phyloP scores from a whole-genome alignment of 2,329 filamentous ascomycete species.

The Fusarium humuli region DNA sequence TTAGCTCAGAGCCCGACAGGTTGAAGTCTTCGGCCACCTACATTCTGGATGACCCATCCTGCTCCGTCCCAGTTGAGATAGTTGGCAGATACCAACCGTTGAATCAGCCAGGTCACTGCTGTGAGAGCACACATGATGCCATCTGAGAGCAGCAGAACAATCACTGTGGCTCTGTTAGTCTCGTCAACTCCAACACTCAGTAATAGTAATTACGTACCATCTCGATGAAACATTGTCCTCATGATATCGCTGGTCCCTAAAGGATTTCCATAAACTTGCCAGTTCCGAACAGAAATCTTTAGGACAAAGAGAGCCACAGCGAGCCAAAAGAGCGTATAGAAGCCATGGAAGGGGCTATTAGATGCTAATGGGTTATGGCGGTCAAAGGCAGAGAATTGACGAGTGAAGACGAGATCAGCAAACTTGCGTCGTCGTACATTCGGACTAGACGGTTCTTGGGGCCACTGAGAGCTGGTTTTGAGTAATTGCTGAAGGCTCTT shows the following conservation, averaged over 20 bases:
- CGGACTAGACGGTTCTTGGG: slow-evolving; percentile 34
- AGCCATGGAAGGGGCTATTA: slow-evolving; percentile 80
- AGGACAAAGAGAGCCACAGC: slow-evolving; percentile 73
- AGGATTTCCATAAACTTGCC: slow-evolving; percentile 73
- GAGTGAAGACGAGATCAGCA: slow-evolving; percentile 73
- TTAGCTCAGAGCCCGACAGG: neutral
- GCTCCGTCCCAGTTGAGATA: slow-evolving; percentile 73
- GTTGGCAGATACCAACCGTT: slow-evolving; percentile 68
- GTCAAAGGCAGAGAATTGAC: slow-evolving; percentile 80
- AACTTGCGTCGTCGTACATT: slow-evolving; percentile 48
- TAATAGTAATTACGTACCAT: slow-evolving; percentile 51
- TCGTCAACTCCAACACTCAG: no score
- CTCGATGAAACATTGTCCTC: slow-evolving; percentile 70
- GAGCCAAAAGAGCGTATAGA: slow-evolving; percentile 84
- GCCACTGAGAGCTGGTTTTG: slow-evolving; percentile 40
- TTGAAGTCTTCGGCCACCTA: slow-evolving; percentile 48
- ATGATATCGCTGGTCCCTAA: slow-evolving; percentile 79
- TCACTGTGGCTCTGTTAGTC: slow-evolving; percentile 51
- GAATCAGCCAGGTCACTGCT: slow-evolving; percentile 73
- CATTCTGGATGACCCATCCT: slow-evolving; percentile 80
- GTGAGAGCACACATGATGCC: slow-evolving; percentile 76
- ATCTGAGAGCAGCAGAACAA: slow-evolving; percentile 71
- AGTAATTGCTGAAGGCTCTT: slow-evolving; percentile 47
- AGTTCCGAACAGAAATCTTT: slow-evolving; percentile 76
- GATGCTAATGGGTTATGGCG: slow-evolving; percentile 73